Evolutionary conservation across 352 stramenopile species (phyloP), one percentile per base, ranked within the genome.

Genomic region (Elongisporangium undulatum): DNA sequence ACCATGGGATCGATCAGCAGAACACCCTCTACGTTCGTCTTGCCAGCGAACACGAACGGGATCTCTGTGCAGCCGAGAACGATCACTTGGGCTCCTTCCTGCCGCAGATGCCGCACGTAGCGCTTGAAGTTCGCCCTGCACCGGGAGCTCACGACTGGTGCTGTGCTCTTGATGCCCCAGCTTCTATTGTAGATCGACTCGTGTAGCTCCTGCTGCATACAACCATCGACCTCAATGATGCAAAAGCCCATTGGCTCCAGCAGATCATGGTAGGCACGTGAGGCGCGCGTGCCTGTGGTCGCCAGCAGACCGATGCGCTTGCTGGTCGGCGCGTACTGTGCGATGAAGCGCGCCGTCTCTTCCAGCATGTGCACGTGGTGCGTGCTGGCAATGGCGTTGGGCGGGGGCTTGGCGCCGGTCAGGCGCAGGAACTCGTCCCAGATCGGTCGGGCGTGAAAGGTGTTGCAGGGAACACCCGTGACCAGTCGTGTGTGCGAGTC

Each of bases 21-120:
- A 49, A 73, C 54, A 5, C 67, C 77, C 24, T 67, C 69, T 34
- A 81, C 69, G 4, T 63, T 62, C 10, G 73, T 74, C 21, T 82
- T 75, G 17, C 74, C 79, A 9, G 68, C 62, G 49, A 92, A 90
- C 12, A 79, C 80, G 50, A 92, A 89, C 13, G 82, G 82, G 49
- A 92, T 89, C 63, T 92, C 82, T 4, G 82, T 92, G 66, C 82
- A 92, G 56, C 82, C 82, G 53, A 92, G 71, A 23, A 92, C 74
- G 38, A 90, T 84, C 6, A 82, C 77, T 20, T 92, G 68, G 23
- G 82, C 82, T 21, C 80, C 82, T 3, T 67, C 49, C 3, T 77
- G 71, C 6, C 56, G 57, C 7, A 92, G 66, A 21, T 79, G 58
- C 19, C 67, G 57, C 3, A 77, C 78, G 48, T 87, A 92, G 13